Conservation (phyloP, 2,329 filamentous ascomycete genomes). For the Epichloe scottii region DNA sequence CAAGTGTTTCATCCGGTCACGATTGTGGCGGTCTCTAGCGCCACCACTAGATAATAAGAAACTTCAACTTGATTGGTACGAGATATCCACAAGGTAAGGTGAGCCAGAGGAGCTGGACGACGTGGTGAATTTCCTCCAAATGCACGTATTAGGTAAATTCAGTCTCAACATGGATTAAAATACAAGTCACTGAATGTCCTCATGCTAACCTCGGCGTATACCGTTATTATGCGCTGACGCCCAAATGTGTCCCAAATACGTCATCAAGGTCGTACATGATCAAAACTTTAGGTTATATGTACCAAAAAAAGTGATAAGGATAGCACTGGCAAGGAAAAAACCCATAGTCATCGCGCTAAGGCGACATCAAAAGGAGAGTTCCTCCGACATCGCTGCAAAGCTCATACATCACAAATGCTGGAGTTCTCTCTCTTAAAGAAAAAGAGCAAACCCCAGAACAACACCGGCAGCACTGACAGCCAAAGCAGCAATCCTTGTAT, state of each 20-base stretch:
- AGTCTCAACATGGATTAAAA: no score
- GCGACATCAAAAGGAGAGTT: neutral
- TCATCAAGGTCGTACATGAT: neutral
- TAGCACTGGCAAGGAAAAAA: neutral
- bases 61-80: no score
- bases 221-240: neutral
- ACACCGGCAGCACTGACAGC: conserved; percentile 16
- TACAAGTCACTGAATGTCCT: no score
- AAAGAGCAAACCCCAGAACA: conserved; percentile 17
- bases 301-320: neutral
- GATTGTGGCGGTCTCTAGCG: no score
- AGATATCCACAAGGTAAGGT: no score
- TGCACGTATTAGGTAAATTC: no score
- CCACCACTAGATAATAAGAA: no score
- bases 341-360: neutral
- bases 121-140: no score
- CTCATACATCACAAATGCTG: neutral
- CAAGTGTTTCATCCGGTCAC: no score
- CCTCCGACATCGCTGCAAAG: neutral
- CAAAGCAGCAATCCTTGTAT: conserved; percentile 16
- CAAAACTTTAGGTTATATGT: neutral
- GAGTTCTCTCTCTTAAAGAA: neutral
- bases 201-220: no score
- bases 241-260: neutral
- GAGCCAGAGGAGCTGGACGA: no score